phyloP scores from a whole-genome alignment of 257 asterid genomes.

The Gardenia jasminoides region DNA sequence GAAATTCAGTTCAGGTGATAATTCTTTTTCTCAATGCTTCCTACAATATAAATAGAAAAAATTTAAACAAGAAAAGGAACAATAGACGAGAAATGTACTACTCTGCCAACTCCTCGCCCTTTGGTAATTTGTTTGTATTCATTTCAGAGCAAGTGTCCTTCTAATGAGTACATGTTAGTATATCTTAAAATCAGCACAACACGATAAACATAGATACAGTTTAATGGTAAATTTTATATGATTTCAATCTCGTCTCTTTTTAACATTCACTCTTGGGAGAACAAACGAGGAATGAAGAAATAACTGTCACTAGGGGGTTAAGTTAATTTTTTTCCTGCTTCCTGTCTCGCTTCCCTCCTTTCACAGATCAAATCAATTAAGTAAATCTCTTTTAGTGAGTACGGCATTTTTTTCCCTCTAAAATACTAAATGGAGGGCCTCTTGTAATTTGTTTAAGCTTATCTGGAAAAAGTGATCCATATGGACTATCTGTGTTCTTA shows the following conservation, averaged over 20 bases:
- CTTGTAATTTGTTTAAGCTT: neutral
- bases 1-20: conserved; percentile 98
- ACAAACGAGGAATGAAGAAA: neutral
- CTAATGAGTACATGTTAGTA: neutral
- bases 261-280: neutral
- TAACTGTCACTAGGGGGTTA: neutral
- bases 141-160: neutral
- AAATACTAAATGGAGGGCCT: neutral
- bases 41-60: neutral
- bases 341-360: neutral
- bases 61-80: neutral
- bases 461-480: neutral
- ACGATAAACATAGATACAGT: neutral
- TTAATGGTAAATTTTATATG: neutral
- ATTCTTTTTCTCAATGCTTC: conserved; percentile 16
- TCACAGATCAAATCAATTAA: neutral
- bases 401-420: neutral
- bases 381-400: neutral
- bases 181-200: neutral
- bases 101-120: neutral
- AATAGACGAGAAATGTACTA: neutral
- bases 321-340: neutral
- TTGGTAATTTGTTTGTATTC: neutral
- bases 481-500: neutral
- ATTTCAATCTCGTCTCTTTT: neutral